Conservation (phyloP, 2,329 filamentous ascomycete species). For the Penicillium sp. region DNA sequence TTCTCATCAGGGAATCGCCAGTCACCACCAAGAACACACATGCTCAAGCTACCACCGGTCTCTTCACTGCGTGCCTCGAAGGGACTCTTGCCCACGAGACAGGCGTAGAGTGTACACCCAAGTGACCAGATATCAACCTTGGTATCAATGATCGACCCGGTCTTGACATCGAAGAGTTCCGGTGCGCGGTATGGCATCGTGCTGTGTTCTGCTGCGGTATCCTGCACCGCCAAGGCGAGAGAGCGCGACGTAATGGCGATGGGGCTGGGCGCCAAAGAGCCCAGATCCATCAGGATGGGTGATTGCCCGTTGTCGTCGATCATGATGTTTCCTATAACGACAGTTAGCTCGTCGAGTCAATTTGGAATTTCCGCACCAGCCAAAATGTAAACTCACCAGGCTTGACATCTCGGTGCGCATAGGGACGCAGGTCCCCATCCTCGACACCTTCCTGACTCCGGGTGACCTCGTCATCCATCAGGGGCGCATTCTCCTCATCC, state of each 20-base stretch:
- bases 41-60: conserved; percentile 87
- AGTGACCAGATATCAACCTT: conserved; percentile 98
- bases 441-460: conserved; percentile 66
- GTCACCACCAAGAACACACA: conserved; percentile 89
- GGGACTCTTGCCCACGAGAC: conserved; percentile 91
- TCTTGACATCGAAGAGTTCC: conserved; percentile 97
- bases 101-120: conserved; percentile 96
- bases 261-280: conserved; percentile 83
- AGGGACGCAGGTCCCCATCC: conserved; percentile 71
- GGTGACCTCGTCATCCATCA: conserved; percentile 77
- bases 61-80: conserved; percentile 96
- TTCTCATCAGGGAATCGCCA: conserved; percentile 92
- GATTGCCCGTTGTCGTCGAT: conserved; percentile 85
- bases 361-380: neutral
- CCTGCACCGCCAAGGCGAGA: conserved; percentile 86
- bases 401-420: conserved; percentile 96
- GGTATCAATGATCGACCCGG: conserved; percentile 84
- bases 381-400: conserved; percentile 62
- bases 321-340: conserved; percentile 82
- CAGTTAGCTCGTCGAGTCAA: neutral
- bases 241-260: conserved; percentile 87
- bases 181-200: conserved; percentile 99
- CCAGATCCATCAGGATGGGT: conserved; percentile 96
- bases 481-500: conserved; percentile 75
- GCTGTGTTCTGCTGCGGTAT: conserved; percentile 90